Evolutionary conservation across 192 early-diverging fungal species (phyloP).

Genomic region (Backusella tarrabulga): DNA sequence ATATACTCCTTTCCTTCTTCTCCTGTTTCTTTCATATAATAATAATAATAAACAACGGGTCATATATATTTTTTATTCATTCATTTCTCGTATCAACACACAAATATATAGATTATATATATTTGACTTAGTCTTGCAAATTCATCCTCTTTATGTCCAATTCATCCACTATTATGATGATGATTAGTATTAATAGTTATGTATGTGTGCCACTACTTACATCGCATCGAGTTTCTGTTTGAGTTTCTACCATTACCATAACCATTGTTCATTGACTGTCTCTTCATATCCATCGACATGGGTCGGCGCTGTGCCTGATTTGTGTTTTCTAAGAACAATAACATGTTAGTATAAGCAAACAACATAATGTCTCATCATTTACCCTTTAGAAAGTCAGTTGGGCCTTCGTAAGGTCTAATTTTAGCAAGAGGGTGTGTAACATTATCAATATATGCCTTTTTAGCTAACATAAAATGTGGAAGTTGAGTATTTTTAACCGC

Average conservation of each 20-base stretch:
- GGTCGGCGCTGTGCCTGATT: constrained; percentile 8
- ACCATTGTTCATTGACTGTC: constrained; percentile 10
- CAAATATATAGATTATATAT: neutral
- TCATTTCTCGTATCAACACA: too few species aligned
- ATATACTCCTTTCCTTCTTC: neutral
- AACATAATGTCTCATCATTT: neutral
- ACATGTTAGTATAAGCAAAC: neutral
- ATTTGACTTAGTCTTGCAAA: neutral
- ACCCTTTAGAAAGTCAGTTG: constrained; percentile 36
- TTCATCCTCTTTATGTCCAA: neutral
- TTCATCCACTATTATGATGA: neutral
- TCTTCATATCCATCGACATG: constrained; percentile 11
- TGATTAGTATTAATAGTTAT: neutral
- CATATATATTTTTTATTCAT: too few species aligned
- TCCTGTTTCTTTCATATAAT: neutral
- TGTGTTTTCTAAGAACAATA: neutral
- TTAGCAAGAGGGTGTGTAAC: constrained; percentile 48
- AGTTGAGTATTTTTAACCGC: neutral
- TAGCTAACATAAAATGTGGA: constrained; percentile 31
- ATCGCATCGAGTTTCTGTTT: constrained; percentile 15
- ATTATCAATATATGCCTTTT: constrained; percentile 58
- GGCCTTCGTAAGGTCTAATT: constrained; percentile 63
- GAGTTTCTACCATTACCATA: constrained; percentile 11
- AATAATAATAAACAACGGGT: neutral
- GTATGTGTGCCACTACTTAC: neutral